Base-by-base conservation (phyloP, 1,284 basidiomycete species). In the Austropuccinia psidii region DNA sequence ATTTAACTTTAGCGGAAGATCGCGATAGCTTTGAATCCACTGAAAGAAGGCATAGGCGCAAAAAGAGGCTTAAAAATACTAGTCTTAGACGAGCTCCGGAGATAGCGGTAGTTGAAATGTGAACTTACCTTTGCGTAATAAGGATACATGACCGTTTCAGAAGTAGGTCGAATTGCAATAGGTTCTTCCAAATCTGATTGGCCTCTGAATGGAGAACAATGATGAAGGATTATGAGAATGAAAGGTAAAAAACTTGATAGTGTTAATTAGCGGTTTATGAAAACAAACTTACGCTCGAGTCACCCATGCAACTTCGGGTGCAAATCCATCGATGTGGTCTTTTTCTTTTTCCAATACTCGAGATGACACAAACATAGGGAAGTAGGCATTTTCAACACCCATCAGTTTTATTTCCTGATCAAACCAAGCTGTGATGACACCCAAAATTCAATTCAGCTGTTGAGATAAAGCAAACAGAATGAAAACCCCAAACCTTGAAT, bases 321-420 rank as follows among this genome's bases (percentile, higher is more conserved):
- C 96, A 82, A 99, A 99, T n/a, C 95, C 95, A 81, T 98, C 96
- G 76, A 99, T 93, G 82, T 99, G 95, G 79, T 98, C 90, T 84
- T 98, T 98, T 82, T 99, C 95, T 60, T 90, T 86, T 82, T 99
- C 94, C 68, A 99, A 86, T 43, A 96, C 91, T 75, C 91, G 91
- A 73, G 86, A 83, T 0, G 93, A 96, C 64, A 99, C 91, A 79
- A 98, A 98, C 93, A 98, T 97, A 17, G 95, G 96, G 86, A 99
- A 99, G 81, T 97, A 99, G 52, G 93, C 89, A 82, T 98, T 98
- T 81, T 96, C 90, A 37, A 98, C 94, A 55, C 90, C 96, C 79
- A 97, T 86, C 79, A 91, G 90, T 83, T 92, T 94, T 85, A 98
- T 98, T 80, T 89, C 85, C 64, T 83, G 82, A 81, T 97, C 91